Conservation (phyloP, 768 basidiomycete species). For the Lactarius sanguifluus region DNA sequence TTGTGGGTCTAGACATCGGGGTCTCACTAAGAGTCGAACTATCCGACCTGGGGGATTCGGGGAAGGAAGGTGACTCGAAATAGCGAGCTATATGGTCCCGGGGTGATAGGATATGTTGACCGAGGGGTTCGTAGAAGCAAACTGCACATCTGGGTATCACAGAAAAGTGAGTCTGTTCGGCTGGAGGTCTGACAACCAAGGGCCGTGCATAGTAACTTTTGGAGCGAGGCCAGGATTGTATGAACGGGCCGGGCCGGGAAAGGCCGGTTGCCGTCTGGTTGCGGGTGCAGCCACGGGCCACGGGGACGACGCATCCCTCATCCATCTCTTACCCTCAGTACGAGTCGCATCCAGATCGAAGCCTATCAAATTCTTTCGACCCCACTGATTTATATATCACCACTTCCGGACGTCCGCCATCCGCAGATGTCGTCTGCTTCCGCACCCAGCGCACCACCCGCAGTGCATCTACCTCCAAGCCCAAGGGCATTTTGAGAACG, state of each 20-base stretch:
- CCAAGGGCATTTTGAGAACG: conserved; percentile 88
- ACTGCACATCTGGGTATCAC: neutral
- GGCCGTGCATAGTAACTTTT: too few species aligned
- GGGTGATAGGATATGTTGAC: neutral
- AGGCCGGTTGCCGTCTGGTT: neutral
- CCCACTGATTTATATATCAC: too few species aligned
- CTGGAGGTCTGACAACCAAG: neutral
- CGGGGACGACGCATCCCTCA: neutral
- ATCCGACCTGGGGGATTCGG: neutral
- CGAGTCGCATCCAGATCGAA: neutral
- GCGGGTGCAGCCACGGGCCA: neutral
- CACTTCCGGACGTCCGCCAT: neutral
- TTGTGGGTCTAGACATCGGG: neutral
- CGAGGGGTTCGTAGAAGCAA: neutral
- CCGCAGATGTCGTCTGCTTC: conserved; percentile 39
- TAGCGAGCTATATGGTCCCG: neutral
- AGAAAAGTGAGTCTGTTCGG: neutral
- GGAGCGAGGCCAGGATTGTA: too few species aligned
- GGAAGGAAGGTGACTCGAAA: neutral
- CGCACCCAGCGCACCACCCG: conserved; percentile 48
- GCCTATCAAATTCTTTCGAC: neutral
- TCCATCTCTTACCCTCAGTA: neutral
- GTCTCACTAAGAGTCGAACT: neutral
- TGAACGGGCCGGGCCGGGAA: neutral
- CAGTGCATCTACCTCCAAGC: conserved; percentile 62